Conservation (phyloP, 2,329 filamentous ascomycete genomes). For the Fusarium armeniacum region DNA sequence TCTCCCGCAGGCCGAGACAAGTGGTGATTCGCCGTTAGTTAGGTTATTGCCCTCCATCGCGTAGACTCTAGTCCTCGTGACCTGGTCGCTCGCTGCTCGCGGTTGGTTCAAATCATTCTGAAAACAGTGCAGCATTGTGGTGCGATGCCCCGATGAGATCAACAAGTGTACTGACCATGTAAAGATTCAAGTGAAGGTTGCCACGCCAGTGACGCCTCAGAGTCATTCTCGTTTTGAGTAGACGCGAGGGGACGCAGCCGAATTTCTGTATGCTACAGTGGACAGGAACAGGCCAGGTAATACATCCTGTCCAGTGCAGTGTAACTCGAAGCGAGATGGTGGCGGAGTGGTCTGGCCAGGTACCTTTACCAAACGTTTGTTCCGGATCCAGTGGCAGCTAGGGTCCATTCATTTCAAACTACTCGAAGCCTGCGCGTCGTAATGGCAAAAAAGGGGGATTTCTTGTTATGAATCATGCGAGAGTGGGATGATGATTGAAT, state of each 20-base stretch:
- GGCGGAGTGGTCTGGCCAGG: conserved; percentile 3
- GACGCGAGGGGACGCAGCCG: conserved; percentile 8
- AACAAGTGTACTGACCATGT: conserved; percentile 12
- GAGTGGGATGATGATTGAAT: background rate
- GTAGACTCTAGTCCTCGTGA: conserved; percentile 35
- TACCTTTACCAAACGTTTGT: background rate
- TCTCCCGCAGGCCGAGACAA: conserved; percentile 31
- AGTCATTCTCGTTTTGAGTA: conserved; percentile 29
- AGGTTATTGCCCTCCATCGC: conserved; percentile 35
- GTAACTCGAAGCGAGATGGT: conserved; percentile 12
- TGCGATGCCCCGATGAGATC: conserved; percentile 19
- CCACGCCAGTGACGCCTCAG: conserved; percentile 37
- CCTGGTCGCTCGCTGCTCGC: conserved; percentile 13
- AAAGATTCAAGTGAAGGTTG: conserved; percentile 9
- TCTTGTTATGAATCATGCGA: background rate
- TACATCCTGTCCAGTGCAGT: conserved; percentile 19
- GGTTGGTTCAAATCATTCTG: conserved; percentile 33
- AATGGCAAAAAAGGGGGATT: background rate
- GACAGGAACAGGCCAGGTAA: background rate
- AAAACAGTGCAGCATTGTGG: conserved; percentile 30
- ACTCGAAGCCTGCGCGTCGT: background rate
- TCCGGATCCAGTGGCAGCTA: background rate
- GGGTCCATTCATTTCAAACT: background rate
- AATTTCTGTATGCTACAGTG: background rate
- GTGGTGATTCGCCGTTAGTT: conserved; percentile 31